Base-by-base conservation (phyloP, 345 rosid genomes). In the Murraya paniculata region DNA sequence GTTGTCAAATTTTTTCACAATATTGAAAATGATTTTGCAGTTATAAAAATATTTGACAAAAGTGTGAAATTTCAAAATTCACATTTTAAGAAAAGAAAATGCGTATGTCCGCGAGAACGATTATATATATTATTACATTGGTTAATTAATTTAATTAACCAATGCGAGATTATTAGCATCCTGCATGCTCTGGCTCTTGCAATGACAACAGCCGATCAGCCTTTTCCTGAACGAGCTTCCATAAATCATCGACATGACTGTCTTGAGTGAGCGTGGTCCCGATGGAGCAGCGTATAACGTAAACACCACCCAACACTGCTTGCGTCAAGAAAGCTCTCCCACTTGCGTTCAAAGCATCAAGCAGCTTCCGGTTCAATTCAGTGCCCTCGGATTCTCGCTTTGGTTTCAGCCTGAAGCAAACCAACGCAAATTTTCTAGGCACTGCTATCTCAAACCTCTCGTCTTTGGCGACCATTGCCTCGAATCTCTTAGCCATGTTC, bases 341-440 rank as follows among this genome's bases (percentile, higher is more conserved):
- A 41, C 83, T 82, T n/a, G 78, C 61, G 62, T 82, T 85, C 79
- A 85, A 78, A 2, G 77, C 80, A 22, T 53, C 73, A 14, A 77
- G 7, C 38, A 85, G 31, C 73, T 71, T 58, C 18, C 38, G 0
- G 62, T 80, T 85, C 75, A 78, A 13, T 22, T 71, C 60, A 4
- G 30, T 45, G 21, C 75, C 66, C 3, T 27, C 6, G 2, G 7
- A n/a, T n/a, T 48, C 73, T 21, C n/a, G 58, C 31, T 19, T 31
- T 4, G 69, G 76, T 25, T 18, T 75, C 4, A 86, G 9, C 72
- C 90, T 82, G 60, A 87, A 88, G 59, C 88, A 88, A 7, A 88
- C 87, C 82, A 88, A n/a, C 0, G 88, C 82, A 62, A 88, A 88
- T 10, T n/a, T 65, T 65, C 83, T 72, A 0, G 84, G 88, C 25